A percentile compares a stretch with the other conserved stretches of the same genome.
phyloP scores from a whole-genome alignment of 441 rosid species.

The Adansonia gregorii region DNA sequence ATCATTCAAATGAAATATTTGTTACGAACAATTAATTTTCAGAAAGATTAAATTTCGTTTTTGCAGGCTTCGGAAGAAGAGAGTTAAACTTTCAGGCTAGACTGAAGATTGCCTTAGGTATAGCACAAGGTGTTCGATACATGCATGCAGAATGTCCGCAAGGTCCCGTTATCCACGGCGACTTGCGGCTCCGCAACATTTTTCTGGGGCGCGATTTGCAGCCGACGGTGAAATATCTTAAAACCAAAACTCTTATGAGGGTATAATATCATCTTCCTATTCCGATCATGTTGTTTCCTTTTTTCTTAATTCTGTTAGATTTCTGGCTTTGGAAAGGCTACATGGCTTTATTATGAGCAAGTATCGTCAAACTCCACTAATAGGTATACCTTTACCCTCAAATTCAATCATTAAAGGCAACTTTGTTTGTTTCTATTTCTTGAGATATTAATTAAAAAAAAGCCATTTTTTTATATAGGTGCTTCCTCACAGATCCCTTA shows the following conservation, averaged over 20 bases:
- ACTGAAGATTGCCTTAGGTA: slow-evolving; percentile 41
- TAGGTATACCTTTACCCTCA: slow-evolving; percentile 29
- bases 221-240: slow-evolving; percentile 41
- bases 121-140: slow-evolving; percentile 40
- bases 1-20: background rate
- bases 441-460: background rate
- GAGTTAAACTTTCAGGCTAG: slow-evolving; percentile 34
- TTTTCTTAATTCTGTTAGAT: slow-evolving; percentile 31
- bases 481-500: slow-evolving; percentile 18
- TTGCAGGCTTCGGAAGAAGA: slow-evolving; percentile 24
- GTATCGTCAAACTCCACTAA: slow-evolving; percentile 19
- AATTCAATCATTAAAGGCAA: background rate
- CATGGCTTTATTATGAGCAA: slow-evolving; percentile 36
- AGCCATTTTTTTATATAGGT: slow-evolving; percentile 26
- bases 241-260: slow-evolving; percentile 11
- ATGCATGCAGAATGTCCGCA: slow-evolving; percentile 47
- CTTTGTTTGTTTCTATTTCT: background rate
- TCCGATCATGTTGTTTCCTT: background rate
- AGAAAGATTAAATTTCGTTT: background rate
- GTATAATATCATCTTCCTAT: background rate
- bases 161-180: slow-evolving; percentile 41
- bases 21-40: background rate
- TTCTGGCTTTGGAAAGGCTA: slow-evolving; percentile 42
- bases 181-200: slow-evolving; percentile 36
- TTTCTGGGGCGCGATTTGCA: slow-evolving; percentile 30